A percentile compares a stretch with the other conserved stretches of the same genome.
Evolutionary conservation across 2,329 filamentous ascomycete species (phyloP).

Genomic region (Verticillium isaacii): DNA sequence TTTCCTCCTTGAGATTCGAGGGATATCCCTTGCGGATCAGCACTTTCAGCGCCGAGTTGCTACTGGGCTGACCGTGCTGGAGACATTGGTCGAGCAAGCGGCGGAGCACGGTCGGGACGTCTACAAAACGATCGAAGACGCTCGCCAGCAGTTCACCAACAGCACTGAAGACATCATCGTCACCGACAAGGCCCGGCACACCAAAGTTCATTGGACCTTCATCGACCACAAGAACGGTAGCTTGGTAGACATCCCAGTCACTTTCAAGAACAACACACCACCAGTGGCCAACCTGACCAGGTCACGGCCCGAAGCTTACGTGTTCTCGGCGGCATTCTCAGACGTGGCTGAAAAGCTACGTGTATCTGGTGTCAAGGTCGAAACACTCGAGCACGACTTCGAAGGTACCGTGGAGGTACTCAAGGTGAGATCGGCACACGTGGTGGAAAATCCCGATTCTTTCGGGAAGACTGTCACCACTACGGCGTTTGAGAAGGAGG

Average conservation of each 20-base stretch:
- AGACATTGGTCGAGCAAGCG: constrained; percentile 6
- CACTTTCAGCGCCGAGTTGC: constrained; percentile 9
- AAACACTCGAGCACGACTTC: constrained; percentile 5
- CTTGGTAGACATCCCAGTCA: constrained; percentile 7
- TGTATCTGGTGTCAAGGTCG: constrained; percentile 6
- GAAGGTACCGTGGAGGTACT: constrained; percentile 6
- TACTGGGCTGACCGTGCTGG: constrained; percentile 2
- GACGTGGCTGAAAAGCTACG: constrained; percentile 7
- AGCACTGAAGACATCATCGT: constrained; percentile 11
- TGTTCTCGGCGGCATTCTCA: constrained; percentile 7
- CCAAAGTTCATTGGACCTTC: constrained; percentile 3
- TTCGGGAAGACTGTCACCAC: constrained; percentile 15
- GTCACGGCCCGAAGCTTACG: constrained; percentile 8
- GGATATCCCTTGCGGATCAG: constrained; percentile 9
- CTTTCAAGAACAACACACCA: constrained; percentile 11
- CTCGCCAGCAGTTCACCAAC: constrained; percentile 4
- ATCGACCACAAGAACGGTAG: constrained; percentile 5
- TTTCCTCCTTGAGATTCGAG: constrained; percentile 9
- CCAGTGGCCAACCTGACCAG: constrained; percentile 4
- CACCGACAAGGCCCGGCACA: constrained; percentile 4
- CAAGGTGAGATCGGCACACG: background rate
- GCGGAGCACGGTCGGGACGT: constrained; percentile 4
- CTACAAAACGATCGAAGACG: constrained; percentile 8
- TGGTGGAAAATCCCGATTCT: background rate
- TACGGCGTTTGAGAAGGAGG: constrained; percentile 8